Base-by-base conservation (phyloP, 2,329 filamentous ascomycete species). In the Xylariaceae sp. region DNA sequence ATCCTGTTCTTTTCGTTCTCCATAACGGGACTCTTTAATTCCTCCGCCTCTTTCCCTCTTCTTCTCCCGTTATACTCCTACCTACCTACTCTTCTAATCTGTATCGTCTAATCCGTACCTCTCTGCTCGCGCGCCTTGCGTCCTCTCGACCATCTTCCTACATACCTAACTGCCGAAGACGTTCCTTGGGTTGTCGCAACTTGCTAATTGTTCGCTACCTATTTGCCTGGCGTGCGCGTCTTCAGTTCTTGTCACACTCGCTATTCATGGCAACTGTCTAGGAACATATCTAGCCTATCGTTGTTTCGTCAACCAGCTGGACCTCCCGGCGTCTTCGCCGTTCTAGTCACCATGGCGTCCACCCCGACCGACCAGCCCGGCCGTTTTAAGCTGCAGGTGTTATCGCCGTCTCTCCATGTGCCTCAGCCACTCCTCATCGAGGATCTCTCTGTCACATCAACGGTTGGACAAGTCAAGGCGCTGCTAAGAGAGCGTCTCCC, bases 401-500 rank as follows among this genome's bases (percentile, higher is more conserved):
- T 87, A 47, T 87, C 84, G 61, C 84, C 84, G 3, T 85, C 82
- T 11, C 73, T 78, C 53, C 79, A 78, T 42, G 80, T 84, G 10
- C 78, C 76, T 55, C 75, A 77, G 17, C 80, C 80, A 13, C 69
- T 86, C 53, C 71, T 74, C 48, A 81, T 86, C 51, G 74, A 77
- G 23, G 70, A 74, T 18, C 71, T 86, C 9, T 74, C 80, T 11
- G 74, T 76, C 47, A 74, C 74, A 1, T 83, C 80, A 1, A 85
- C 82, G 0, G 74, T 87, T 52, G 78, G 77, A 58, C 74, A 84
- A 69, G 73, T 87, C 39, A 87, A 86, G 69, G 78, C 79, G 49
- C 81, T 75, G 68, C 84, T 87, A 59, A 80, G 82, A 37, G 76
- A 83, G 66, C 68, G 71, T 2, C 69, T 86, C 48, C 72, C 76